A percentile compares a stretch with the other conserved stretches of the same genome.
Conservation (phyloP, 1,139 yeast genomes). For the Blastobotrys petasosporus region DNA sequence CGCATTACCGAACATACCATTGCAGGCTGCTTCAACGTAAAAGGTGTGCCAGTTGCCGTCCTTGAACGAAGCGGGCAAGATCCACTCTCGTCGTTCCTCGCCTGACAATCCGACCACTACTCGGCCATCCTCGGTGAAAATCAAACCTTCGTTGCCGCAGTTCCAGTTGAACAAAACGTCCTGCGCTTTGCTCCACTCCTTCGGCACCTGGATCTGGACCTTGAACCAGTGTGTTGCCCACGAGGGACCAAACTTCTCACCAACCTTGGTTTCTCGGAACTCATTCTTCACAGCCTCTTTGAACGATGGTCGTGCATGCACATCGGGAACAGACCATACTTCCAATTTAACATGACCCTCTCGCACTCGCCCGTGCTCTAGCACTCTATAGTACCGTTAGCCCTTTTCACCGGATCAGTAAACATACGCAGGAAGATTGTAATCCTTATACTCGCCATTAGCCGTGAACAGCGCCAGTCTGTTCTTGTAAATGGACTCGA, state of each 20-base stretch:
- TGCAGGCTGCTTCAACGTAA: constrained; percentile 85
- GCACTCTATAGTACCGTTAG: constrained; percentile 33
- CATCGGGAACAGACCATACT: constrained; percentile 60
- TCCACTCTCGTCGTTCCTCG: constrained; percentile 73
- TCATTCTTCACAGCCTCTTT: constrained; percentile 54
- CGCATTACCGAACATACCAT: constrained; percentile 85
- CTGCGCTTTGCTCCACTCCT: constrained; percentile 42
- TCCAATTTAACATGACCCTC: constrained; percentile 44
- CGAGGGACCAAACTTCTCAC: constrained; percentile 85
- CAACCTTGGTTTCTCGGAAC: constrained; percentile 58
- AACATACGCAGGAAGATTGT: constrained; percentile 63
- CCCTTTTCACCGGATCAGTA: not conserved
- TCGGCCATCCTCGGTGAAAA: constrained; percentile 59
- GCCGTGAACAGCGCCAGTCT: constrained; percentile 71
- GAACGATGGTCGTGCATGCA: constrained; percentile 63
- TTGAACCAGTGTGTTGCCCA: constrained; percentile 97
- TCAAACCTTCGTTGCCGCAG: constrained; percentile 76
- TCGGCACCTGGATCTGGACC: constrained; percentile 57
- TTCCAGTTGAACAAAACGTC: constrained; percentile 78
- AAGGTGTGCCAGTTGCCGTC: constrained; percentile 45
- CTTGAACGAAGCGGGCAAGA: constrained; percentile 49
- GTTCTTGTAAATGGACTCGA: constrained; percentile 70
- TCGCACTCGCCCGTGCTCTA: constrained; percentile 50
- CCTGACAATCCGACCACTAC: constrained; percentile 87
- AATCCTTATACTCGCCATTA: constrained; percentile 61